A percentile compares a stretch with the other conserved stretches of the same genome.
Evolutionary conservation across 176 grass and related monocot genomes (phyloP).

Genomic region (Themeda triandra): DNA sequence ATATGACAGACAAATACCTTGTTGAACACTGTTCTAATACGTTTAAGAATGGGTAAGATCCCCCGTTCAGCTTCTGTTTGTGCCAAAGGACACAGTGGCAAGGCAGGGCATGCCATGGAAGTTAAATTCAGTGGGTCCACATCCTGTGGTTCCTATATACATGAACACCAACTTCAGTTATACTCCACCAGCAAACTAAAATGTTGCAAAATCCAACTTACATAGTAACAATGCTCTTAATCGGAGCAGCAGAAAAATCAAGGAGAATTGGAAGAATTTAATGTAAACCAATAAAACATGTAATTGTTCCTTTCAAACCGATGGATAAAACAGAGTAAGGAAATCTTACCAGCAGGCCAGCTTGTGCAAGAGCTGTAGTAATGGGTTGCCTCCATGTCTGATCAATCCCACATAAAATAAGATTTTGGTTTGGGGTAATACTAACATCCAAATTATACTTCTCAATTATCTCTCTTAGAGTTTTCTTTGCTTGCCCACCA

Average conservation of each 20-base stretch:
- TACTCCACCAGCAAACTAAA: not conserved
- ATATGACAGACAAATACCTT: constrained; percentile 47
- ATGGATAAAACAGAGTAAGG: not conserved
- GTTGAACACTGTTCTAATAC: constrained; percentile 78
- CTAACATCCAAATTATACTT: constrained; percentile 82
- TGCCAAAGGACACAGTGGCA: constrained; percentile 88
- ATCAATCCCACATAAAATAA: constrained; percentile 85
- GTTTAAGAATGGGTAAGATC: constrained; percentile 77
- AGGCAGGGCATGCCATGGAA: constrained; percentile 91
- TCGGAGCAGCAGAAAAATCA: not conserved
- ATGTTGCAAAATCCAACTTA: not conserved
- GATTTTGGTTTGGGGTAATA: constrained; percentile 94
- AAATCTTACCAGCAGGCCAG: constrained; percentile 76
- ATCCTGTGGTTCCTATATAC: constrained; percentile 67
- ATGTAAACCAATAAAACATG: not conserved
- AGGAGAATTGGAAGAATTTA: not conserved
- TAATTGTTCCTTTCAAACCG: not conserved
- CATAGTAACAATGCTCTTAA: not conserved
- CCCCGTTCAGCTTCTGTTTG: constrained; percentile 96
- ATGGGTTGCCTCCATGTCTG: constrained; percentile 69
- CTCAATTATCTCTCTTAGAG: constrained; percentile 89
- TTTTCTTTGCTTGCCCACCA: constrained; percentile 76
- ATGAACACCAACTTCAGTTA: constrained; percentile 14
- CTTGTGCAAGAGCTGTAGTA: constrained; percentile 66
- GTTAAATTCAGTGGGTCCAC: constrained; percentile 90